Conservation (phyloP, 2,329 filamentous ascomycete species). For the Alternaria infectoria region DNA sequence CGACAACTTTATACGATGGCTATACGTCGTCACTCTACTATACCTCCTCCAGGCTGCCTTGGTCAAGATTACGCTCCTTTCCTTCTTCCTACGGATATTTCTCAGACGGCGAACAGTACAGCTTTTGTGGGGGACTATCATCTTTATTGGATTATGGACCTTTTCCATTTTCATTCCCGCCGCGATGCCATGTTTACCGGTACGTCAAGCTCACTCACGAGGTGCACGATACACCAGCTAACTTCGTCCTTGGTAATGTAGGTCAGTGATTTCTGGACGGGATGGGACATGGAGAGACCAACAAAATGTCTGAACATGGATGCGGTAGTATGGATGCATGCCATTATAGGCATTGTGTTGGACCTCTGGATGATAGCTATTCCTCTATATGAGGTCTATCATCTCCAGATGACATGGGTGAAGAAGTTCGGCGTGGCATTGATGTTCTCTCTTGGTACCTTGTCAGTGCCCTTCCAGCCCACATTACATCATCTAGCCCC, state of each 20-base stretch:
- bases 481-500: too few species aligned
- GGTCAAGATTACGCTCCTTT: slow-evolving; percentile 32
- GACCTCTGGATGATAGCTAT: slow-evolving; percentile 34
- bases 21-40: slow-evolving; percentile 37
- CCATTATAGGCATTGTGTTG: slow-evolving; percentile 32
- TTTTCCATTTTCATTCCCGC: slow-evolving; percentile 18
- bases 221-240: background rate
- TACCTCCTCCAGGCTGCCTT: slow-evolving; percentile 34
- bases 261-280: slow-evolving; percentile 30
- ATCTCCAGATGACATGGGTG: slow-evolving; percentile 34
- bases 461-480: slow-evolving; percentile 3
- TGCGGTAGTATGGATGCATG: slow-evolving; percentile 38
- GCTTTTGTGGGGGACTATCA: slow-evolving; percentile 16
- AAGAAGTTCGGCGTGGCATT: slow-evolving; percentile 42
- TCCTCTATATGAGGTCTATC: slow-evolving; percentile 38
- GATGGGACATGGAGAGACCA: slow-evolving; percentile 25
- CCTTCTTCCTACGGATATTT: slow-evolving; percentile 35
- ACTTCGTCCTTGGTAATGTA: background rate
- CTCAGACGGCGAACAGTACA: slow-evolving; percentile 19
- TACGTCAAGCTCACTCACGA: slow-evolving; percentile 13
- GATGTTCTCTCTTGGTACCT: slow-evolving; percentile 43
- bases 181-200: slow-evolving; percentile 41
- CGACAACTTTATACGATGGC: slow-evolving; percentile 46
- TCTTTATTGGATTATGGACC: slow-evolving; percentile 26
- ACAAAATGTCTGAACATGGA: slow-evolving; percentile 40